Percentiles rank a stretch among this genome's conserved stretches.
Conservation (phyloP, 1,139 yeast species). For the Yamadazyma trypodendri region DNA sequence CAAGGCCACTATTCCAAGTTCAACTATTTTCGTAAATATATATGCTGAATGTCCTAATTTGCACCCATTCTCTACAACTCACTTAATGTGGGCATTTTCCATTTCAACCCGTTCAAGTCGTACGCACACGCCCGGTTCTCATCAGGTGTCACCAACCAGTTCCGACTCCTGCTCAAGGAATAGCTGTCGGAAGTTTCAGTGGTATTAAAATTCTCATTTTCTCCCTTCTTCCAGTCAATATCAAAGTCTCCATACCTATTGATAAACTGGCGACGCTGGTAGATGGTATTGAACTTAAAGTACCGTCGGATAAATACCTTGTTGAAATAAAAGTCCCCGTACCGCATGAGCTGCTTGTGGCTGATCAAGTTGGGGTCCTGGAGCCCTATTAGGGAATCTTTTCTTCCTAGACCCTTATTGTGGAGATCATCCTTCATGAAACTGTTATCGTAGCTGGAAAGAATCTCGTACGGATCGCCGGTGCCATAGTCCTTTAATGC, state of each 20-base stretch:
- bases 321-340: slow-evolving; percentile 37
- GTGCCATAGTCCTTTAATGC: slow-evolving; percentile 25
- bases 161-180: slow-evolving; percentile 13
- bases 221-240: slow-evolving; percentile 28
- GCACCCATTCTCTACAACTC: slow-evolving; percentile 17
- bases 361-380: slow-evolving; percentile 13
- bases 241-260: slow-evolving; percentile 46
- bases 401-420: slow-evolving; percentile 9
- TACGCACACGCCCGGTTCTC: slow-evolving; percentile 27
- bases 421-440: slow-evolving; percentile 13
- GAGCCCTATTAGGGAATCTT: slow-evolving; percentile 9
- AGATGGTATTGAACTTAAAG: slow-evolving; percentile 48
- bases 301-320: slow-evolving; percentile 35
- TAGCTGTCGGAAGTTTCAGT: slow-evolving; percentile 13
- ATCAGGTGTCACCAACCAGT: slow-evolving; percentile 13
- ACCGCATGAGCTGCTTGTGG: slow-evolving; percentile 20
- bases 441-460: slow-evolving; percentile 25
- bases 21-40: too few relatives aligned
- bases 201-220: slow-evolving; percentile 15
- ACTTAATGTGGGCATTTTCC: slow-evolving; percentile 52
- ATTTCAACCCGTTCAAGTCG: slow-evolving; percentile 45
- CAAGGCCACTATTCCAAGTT: too few relatives aligned
- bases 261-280: slow-evolving; percentile 48
- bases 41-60: too few relatives aligned
- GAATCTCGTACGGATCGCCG: slow-evolving; percentile 30